phyloP scores from a whole-genome alignment of 768 basidiomycete species.

The Boletus coccyginus region DNA sequence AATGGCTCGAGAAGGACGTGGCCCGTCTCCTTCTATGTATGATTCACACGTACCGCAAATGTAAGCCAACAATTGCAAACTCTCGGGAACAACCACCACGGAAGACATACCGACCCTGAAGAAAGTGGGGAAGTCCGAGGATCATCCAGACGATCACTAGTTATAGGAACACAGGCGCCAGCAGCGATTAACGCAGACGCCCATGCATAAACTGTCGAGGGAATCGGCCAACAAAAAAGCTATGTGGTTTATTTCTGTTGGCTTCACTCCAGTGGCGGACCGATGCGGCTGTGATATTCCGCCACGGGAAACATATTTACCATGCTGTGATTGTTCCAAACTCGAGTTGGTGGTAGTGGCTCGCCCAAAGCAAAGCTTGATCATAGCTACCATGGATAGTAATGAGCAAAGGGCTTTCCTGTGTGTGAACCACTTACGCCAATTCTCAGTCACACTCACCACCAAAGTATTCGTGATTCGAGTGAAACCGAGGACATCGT shows the following conservation, averaged over 20 bases:
- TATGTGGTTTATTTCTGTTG: background rate
- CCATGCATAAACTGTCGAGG: background rate
- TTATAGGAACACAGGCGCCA: background rate
- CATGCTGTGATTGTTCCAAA: background rate
- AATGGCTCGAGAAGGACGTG: too few species aligned
- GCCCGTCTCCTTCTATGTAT: background rate
- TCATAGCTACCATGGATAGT: background rate
- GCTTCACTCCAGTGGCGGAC: background rate
- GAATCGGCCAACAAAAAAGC: background rate
- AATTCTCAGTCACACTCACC: too few species aligned
- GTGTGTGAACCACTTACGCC: background rate
- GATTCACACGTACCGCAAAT: background rate
- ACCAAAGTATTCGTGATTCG: background rate
- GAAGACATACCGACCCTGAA: background rate
- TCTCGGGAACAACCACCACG: background rate
- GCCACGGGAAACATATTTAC: too few species aligned
- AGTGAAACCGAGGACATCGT: background rate
- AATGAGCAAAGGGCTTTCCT: background rate
- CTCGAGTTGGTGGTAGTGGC: background rate
- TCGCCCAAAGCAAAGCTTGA: background rate
- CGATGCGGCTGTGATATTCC: too few species aligned
- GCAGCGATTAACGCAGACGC: background rate
- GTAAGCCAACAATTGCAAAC: background rate
- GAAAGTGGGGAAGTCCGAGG: background rate
- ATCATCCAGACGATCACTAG: background rate